Conservation (phyloP, 2,329 filamentous ascomycete genomes). For the Aspergillus chevalieri region DNA sequence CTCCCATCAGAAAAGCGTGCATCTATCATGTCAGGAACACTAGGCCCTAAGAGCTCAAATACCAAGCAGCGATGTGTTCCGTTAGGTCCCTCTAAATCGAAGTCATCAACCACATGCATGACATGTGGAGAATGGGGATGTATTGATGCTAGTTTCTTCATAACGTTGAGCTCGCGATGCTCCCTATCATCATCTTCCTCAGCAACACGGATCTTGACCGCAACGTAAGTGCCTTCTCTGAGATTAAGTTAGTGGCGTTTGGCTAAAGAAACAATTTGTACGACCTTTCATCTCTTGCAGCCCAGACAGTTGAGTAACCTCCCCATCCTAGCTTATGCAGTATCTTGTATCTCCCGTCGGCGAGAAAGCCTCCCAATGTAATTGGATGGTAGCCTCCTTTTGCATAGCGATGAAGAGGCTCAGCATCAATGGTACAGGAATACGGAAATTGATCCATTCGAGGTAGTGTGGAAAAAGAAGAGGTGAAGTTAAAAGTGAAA, state of each 20-base stretch:
- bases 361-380: slow-evolving; percentile 22
- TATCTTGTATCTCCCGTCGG: slow-evolving; percentile 28
- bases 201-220: slow-evolving; percentile 19
- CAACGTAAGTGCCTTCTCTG: slow-evolving; percentile 17
- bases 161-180: slow-evolving; percentile 12
- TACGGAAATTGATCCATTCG: slow-evolving; percentile 5
- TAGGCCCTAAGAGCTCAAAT: slow-evolving; percentile 36
- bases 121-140: slow-evolving; percentile 21
- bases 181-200: slow-evolving; percentile 7
- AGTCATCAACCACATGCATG: slow-evolving; percentile 32
- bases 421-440: slow-evolving; percentile 11
- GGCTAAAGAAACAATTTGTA: slow-evolving; percentile 3
- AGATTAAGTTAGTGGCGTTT: slow-evolving; percentile 4
- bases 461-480: not conserved
- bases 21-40: slow-evolving; percentile 33
- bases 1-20: slow-evolving; percentile 27
- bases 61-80: slow-evolving; percentile 42
- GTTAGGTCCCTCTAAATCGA: slow-evolving; percentile 39
- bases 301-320: slow-evolving; percentile 33
- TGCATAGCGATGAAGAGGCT: slow-evolving; percentile 19
- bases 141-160: slow-evolving; percentile 11
- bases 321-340: slow-evolving; percentile 34
- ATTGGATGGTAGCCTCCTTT: slow-evolving; percentile 31
- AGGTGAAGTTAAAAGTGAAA: not conserved
- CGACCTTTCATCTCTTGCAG: slow-evolving; percentile 24